Evolutionary conservation across 768 basidiomycete genomes (phyloP).

Genomic region (Tricholoma sp.): DNA sequence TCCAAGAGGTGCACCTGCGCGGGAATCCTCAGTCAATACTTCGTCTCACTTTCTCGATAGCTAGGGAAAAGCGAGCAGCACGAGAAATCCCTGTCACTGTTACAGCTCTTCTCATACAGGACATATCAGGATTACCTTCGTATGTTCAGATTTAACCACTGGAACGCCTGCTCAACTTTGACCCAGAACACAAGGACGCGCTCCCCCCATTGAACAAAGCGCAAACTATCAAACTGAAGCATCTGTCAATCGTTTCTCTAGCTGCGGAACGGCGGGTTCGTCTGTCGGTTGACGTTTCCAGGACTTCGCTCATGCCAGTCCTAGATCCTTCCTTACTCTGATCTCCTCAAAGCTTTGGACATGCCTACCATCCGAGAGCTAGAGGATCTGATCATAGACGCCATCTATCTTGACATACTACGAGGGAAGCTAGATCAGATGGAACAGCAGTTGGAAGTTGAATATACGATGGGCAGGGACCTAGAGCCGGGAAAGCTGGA

Average conservation of each 20-base stretch:
- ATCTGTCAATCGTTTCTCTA: slow-evolving; percentile 85
- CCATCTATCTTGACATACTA: slow-evolving; percentile 87
- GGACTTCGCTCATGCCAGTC: neutral
- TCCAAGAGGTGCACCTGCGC: slow-evolving; percentile 69
- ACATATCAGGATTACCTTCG: slow-evolving; percentile 82
- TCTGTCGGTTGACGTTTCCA: slow-evolving; percentile 3
- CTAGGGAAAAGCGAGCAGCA: slow-evolving; percentile 63
- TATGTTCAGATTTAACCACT: slow-evolving; percentile 21
- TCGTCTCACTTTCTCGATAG: slow-evolving; percentile 32
- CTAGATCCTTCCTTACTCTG: slow-evolving; percentile 79
- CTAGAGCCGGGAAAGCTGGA: slow-evolving; percentile 72
- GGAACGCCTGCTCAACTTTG: slow-evolving; percentile 2
- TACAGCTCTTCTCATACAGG: slow-evolving; percentile 88
- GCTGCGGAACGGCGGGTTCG: slow-evolving; percentile 73
- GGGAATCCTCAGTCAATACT: neutral
- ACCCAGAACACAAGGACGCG: slow-evolving; percentile 55
- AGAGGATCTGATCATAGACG: slow-evolving; percentile 96
- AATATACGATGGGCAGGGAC: slow-evolving; percentile 91
- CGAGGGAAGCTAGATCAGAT: slow-evolving; percentile 93
- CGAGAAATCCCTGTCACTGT: slow-evolving; percentile 51
- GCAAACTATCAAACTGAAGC: slow-evolving; percentile 86
- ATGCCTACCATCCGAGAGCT: slow-evolving; percentile 80
- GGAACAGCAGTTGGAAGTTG: slow-evolving; percentile 82
- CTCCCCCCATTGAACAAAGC: slow-evolving; percentile 65
- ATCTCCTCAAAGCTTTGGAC: slow-evolving; percentile 65